These are phyloP conservation scores for Crepidotus variabilis DNA, from an alignment of 768 basidiomycete species.

Conservation along the genomic window DNA sequence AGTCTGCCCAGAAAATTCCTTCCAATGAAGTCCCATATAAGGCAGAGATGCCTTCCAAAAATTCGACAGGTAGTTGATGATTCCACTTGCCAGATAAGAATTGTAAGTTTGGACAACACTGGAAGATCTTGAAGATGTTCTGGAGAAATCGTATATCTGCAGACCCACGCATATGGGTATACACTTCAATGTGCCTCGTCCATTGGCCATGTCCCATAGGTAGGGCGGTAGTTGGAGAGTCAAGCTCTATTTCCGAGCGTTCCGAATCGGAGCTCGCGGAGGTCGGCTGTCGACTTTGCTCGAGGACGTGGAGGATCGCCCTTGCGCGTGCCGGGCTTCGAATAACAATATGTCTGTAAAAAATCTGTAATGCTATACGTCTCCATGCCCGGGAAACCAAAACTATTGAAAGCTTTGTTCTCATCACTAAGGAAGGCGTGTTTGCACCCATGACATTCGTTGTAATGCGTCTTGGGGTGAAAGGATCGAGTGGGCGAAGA, in stretches of 20 bases:
- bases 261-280: not conserved
- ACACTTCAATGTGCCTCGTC: conserved; percentile 46
- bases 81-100: conserved; percentile 47
- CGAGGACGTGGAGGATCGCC: conserved; percentile 32
- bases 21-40: conserved; percentile 38
- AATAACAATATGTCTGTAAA: conserved; percentile 44
- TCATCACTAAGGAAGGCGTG: conserved; percentile 39
- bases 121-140: conserved; percentile 40
- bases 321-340: conserved; percentile 40
- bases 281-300: conserved; percentile 17
- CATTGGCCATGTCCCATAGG: conserved; percentile 36
- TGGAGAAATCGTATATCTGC: conserved; percentile 34
- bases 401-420: conserved; percentile 47
- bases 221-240: not conserved
- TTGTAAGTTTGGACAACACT: conserved; percentile 40
- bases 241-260: conserved; percentile 3
- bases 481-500: conserved; percentile 44
- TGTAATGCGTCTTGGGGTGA: conserved; percentile 34
- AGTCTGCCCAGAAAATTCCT: conserved; percentile 39
- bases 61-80: conserved; percentile 37
- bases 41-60: conserved; percentile 35
- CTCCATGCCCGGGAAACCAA: conserved; percentile 47
- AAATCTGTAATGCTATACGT: conserved; percentile 33
- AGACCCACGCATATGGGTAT: conserved; percentile 40
- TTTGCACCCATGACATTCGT: conserved; percentile 45